Evolutionary conservation across 768 basidiomycete species (phyloP).

Genomic region (Mycena maculata): DNA sequence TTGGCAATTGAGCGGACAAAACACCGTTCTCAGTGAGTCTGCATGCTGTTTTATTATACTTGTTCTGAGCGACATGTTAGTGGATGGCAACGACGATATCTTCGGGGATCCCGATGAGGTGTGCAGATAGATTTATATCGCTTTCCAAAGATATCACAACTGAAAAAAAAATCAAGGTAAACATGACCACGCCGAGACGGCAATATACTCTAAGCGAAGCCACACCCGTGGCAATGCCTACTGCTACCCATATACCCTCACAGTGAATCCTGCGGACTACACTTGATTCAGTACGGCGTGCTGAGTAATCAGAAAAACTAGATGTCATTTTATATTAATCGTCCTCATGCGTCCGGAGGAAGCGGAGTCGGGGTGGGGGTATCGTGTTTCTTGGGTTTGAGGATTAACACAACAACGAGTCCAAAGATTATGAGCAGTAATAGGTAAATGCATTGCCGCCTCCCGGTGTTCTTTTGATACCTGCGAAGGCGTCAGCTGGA

Average conservation of each 20-base stretch:
- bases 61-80: constrained; percentile 38
- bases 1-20: constrained; percentile 65
- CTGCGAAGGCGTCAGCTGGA: constrained; percentile 50
- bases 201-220: constrained; percentile 36
- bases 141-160: not conserved
- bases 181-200: constrained; percentile 50
- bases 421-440: constrained; percentile 91
- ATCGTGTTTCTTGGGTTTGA: constrained; percentile 82
- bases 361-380: constrained; percentile 29
- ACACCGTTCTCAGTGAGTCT: constrained; percentile 60
- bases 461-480: constrained; percentile 94
- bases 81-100: constrained; percentile 55
- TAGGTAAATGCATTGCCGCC: constrained; percentile 93
- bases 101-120: constrained; percentile 57
- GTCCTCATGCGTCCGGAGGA: not conserved
- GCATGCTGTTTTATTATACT: constrained; percentile 13
- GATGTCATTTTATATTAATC: constrained; percentile 23
- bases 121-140: not conserved
- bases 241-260: not conserved
- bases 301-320: constrained; percentile 21
- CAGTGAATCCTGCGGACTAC: constrained; percentile 22
- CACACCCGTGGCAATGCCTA: constrained; percentile 20
- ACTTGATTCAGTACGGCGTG: not conserved
- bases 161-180: constrained; percentile 37
- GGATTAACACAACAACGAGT: constrained; percentile 87